Conservation (phyloP, 192 early-diverging fungal genomes). For the Martensiomyces pterosporus region DNA sequence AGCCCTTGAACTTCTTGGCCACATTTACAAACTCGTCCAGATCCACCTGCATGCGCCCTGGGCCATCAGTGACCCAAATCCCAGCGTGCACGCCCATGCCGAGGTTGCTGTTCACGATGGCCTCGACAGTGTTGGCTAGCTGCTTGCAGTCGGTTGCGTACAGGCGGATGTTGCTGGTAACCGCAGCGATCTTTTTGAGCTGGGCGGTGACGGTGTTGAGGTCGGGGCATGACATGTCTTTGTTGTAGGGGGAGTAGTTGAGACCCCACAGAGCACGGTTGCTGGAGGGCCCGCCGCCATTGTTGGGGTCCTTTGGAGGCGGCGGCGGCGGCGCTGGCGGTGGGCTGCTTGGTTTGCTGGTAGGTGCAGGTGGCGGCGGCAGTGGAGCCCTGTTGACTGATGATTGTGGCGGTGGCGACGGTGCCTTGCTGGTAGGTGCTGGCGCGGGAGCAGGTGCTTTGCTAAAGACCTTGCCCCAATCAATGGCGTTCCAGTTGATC, state of each 20-base stretch:
- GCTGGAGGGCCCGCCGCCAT: constrained; percentile 1
- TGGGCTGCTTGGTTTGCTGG: background rate
- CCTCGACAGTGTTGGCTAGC: constrained; percentile 30
- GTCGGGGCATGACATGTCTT: constrained; percentile 43
- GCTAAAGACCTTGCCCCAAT: constrained; percentile 27
- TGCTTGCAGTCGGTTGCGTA: constrained; percentile 50
- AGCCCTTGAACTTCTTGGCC: background rate
- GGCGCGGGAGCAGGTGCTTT: constrained; percentile 1
- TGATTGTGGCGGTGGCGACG: too few relatives aligned
- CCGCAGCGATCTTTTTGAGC: constrained; percentile 23
- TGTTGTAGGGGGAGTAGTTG: constrained; percentile 46
- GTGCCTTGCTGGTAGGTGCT: too few relatives aligned
- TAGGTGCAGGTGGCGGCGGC: too few relatives aligned
- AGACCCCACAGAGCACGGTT: constrained; percentile 34
- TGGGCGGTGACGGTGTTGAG: constrained; percentile 18
- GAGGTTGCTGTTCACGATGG: constrained; percentile 26
- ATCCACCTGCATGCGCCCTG: constrained; percentile 26
- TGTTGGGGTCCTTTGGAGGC: constrained; percentile 3
- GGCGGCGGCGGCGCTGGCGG: constrained; percentile 4
- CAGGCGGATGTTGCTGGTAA: constrained; percentile 42
- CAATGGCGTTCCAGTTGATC: constrained; percentile 16
- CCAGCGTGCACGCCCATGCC: constrained; percentile 32
- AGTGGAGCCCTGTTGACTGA: too few relatives aligned
- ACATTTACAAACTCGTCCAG: constrained; percentile 22
- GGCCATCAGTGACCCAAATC: constrained; percentile 37